phyloP scores from a whole-genome alignment of 2,329 filamentous ascomycete genomes.

The Seiridium cupressi region DNA sequence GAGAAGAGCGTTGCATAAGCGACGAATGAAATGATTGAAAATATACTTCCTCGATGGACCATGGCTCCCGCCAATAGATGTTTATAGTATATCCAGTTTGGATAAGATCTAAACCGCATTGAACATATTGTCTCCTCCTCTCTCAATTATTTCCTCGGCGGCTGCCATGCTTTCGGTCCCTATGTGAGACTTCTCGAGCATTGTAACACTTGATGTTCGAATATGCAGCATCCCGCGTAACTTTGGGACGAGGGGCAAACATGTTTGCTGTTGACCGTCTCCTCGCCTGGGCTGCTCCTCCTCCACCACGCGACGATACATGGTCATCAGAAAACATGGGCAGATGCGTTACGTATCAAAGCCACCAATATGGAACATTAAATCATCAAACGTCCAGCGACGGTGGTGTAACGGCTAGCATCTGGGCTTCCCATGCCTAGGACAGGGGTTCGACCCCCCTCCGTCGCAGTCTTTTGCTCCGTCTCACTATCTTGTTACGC shows the following conservation, averaged over 20 bases:
- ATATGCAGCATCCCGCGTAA: too few relatives aligned
- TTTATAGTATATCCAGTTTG: not conserved
- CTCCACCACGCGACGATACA: too few relatives aligned
- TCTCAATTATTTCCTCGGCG: too few relatives aligned
- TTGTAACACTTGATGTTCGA: too few relatives aligned
- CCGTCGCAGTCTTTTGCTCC: not conserved
- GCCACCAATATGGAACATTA: not conserved
- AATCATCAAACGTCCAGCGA: not conserved
- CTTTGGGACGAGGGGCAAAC: not conserved
- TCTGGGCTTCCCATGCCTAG: constrained; percentile 3
- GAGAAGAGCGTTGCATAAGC: not conserved
- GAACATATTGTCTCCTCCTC: too few relatives aligned
- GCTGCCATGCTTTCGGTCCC: too few relatives aligned
- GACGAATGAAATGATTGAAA: not conserved
- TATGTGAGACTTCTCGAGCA: too few relatives aligned
- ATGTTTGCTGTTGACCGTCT: not conserved
- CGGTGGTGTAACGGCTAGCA: constrained; percentile 4
- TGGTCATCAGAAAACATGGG: too few relatives aligned
- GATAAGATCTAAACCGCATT: too few relatives aligned
- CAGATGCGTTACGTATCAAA: too few relatives aligned
- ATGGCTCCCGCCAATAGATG: not conserved
- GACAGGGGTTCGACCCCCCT: constrained; percentile 1
- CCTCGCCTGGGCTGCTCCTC: too few relatives aligned
- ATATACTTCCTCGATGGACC: not conserved
- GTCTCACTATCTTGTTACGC: too few relatives aligned